Evolutionary conservation across 345 rosid genomes (phyloP).

Genomic region (Aethionema arabicum): DNA sequence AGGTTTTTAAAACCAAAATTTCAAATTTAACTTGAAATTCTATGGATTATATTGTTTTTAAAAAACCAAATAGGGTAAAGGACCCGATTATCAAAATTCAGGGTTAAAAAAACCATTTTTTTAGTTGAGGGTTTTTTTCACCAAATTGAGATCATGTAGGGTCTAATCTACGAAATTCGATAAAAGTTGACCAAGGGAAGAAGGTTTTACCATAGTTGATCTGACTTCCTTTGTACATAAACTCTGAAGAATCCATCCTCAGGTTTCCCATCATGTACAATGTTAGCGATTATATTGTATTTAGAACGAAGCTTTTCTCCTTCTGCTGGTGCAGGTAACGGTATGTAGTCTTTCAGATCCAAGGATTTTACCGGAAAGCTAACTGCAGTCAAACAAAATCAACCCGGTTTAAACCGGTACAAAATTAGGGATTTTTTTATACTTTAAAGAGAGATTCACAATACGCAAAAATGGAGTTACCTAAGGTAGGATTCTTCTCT

Average conservation of each 20-base stretch:
- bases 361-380: slow-evolving; percentile 96
- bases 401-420: not conserved
- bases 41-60: too few relatives aligned
- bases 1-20: not conserved
- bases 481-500: slow-evolving; percentile 94
- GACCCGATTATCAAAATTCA: too few relatives aligned
- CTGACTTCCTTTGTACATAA: slow-evolving; percentile 96
- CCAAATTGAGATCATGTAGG: not conserved
- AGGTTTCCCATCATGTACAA: slow-evolving; percentile 98
- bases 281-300: slow-evolving; percentile 89
- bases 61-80: too few relatives aligned
- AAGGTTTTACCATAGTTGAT: slow-evolving; percentile 69
- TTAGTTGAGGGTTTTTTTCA: too few relatives aligned
- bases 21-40: not conserved
- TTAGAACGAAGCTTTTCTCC: slow-evolving; percentile 61
- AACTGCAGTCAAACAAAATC: slow-evolving; percentile 47
- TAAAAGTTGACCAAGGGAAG: not conserved
- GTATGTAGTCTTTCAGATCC: slow-evolving; percentile 91
- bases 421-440: not conserved
- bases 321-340: slow-evolving; percentile 64
- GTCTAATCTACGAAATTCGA: not conserved
- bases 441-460: not conserved
- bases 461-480: slow-evolving; percentile 38
- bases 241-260: slow-evolving; percentile 90
- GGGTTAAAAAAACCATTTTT: too few relatives aligned